Base-by-base conservation (phyloP, 306 rosid species). In the Casuarina equisetifolia region DNA sequence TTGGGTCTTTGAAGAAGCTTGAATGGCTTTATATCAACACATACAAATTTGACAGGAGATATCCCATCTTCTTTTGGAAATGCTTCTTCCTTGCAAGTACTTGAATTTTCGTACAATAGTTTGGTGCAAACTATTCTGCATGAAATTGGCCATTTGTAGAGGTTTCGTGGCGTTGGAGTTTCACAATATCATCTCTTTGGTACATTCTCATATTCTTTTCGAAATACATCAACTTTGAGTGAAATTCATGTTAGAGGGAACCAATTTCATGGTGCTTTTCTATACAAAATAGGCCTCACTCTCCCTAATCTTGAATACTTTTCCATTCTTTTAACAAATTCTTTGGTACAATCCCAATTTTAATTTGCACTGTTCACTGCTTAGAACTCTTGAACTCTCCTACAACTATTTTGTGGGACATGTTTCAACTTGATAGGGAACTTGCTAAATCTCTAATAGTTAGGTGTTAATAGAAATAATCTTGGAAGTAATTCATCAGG, bases 401-500 rank as follows among this genome's bases (percentile, higher is more conserved):
- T 0, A 0, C 0, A 88, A 85, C 69, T n/a, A 77, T 13, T 80
- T 86, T 3, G 49, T 19, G 0, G 86, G 90, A 5, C 70, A 57
- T 72, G 49, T 82, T 80, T 84, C 86, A 42, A 10, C 43, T 0
- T 3, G 46, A 17, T 85, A 1, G 76, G 89, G 12, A 69, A 45
- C 62, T 79, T 81, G 15, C 62, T 19, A 7, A 0, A 75, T 25
- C 73, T 84, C 49, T 0, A 0, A 0, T 0, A 0, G 3, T 50
- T 85, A 4, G 0, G 0, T 25, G 11, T 83, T 2, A 0, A 8
- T 1, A 0, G 0, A 0, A 85, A 88, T 57, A 66, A 77, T 54
- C 73, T 88, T 12, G 91, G 88, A 57, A 51, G 36, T 36, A 48
- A 74, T 46, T 70, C 86, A 58, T 6, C 45, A 79, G 64, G 32